These are phyloP conservation scores for Podila verticillata DNA, from an alignment of 192 early-diverging fungal species.

Conservation along the genomic window DNA sequence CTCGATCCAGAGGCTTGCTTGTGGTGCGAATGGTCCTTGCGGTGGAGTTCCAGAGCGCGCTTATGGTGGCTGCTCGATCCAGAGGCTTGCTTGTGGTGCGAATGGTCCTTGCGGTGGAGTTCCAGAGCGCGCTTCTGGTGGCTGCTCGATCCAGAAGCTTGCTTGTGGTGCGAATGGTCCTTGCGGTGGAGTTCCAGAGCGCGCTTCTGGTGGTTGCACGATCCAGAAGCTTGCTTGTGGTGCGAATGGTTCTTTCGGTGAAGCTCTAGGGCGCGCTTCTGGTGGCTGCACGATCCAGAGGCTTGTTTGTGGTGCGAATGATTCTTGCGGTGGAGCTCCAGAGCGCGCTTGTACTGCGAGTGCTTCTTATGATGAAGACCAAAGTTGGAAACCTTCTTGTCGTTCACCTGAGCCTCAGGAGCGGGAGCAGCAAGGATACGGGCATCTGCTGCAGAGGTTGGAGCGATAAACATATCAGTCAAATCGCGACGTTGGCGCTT, in stretches of 20 bases:
- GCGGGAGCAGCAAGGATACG: neutral
- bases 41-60: conserved; percentile 1
- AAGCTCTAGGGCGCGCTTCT: neutral
- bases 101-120: neutral
- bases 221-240: neutral
- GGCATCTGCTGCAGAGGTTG: neutral
- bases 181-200: neutral
- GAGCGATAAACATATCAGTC: neutral
- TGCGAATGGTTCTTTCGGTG: neutral
- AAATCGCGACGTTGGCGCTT: conserved; percentile 21
- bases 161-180: neutral
- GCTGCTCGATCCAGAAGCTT: neutral
- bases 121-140: neutral
- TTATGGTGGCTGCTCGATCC: conserved; percentile 6
- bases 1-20: neutral
- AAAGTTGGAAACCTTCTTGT: neutral
- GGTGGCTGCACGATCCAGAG: neutral
- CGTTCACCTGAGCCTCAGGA: neutral
- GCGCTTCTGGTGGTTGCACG: neutral
- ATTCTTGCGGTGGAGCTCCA: neutral
- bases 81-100: neutral
- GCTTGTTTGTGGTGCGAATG: neutral
- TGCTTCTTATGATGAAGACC: neutral
- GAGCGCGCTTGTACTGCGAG: neutral
- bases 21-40: neutral